Conservation (phyloP, 2,329 filamentous ascomycete genomes). For the Diaporthe citrichinensis region DNA sequence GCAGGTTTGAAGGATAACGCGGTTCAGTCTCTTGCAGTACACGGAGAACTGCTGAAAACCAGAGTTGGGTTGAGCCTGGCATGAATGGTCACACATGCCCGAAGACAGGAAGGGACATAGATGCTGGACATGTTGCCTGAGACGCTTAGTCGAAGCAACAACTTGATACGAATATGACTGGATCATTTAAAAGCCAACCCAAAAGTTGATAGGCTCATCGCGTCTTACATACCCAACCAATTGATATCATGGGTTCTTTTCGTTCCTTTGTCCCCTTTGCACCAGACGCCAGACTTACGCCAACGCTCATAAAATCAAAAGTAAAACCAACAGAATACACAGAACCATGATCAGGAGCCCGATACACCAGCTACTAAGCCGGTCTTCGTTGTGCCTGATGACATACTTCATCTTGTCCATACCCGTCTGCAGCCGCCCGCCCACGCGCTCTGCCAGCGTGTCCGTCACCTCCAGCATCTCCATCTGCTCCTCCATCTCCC, state of each 20-base stretch:
- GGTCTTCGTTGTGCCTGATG: conserved; percentile 91
- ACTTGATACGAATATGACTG: conserved; percentile 28
- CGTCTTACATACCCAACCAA: conserved; percentile 18
- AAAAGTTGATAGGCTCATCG: not conserved
- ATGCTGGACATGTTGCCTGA: conserved; percentile 1
- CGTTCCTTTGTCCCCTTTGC: conserved; percentile 7
- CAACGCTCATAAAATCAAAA: conserved; percentile 70
- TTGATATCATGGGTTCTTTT: conserved; percentile 17
- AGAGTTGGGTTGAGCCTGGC: conserved; percentile 64
- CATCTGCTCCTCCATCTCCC: conserved; percentile 94
- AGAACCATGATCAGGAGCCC: conserved; percentile 88
- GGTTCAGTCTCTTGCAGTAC: conserved; percentile 65
- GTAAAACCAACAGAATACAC: conserved; percentile 86
- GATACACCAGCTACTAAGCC: conserved; percentile 90
- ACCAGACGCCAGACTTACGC: conserved; percentile 7
- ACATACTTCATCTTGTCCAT: conserved; percentile 89
- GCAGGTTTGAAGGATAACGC: conserved; percentile 57
- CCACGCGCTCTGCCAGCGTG: conserved; percentile 86
- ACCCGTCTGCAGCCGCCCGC: conserved; percentile 86
- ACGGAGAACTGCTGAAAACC: conserved; percentile 66
- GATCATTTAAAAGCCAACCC: conserved; percentile 12
- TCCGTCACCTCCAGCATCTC: conserved; percentile 92
- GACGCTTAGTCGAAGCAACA: not conserved
- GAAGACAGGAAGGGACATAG: not conserved
- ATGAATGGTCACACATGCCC: conserved; percentile 42